A percentile compares a stretch with the other conserved stretches of the same genome.
phyloP scores from a whole-genome alignment of 108 stramenopile genomes.

The Stephanodiscus triporus region DNA sequence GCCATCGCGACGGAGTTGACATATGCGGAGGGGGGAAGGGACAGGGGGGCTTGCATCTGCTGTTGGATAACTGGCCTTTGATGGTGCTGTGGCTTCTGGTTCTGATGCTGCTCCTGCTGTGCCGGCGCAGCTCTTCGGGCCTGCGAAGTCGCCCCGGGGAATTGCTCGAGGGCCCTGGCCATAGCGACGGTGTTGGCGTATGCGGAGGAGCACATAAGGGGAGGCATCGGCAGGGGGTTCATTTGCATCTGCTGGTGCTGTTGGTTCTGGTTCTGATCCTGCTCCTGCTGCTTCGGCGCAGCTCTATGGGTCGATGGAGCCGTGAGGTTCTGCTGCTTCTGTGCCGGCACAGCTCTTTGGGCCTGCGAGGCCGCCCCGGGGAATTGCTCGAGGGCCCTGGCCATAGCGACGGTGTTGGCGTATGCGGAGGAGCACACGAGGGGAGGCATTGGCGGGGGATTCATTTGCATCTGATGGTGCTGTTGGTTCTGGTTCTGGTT shows the following conservation, averaged over 20 bases:
- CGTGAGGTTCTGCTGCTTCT: not conserved
- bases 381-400: slow-evolving; percentile 30
- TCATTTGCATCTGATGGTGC: not conserved
- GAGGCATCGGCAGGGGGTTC: not conserved
- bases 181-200: slow-evolving; percentile 3
- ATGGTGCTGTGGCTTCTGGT: not conserved
- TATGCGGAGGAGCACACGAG: not conserved
- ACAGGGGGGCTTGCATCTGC: not conserved
- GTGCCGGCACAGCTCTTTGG: not conserved
- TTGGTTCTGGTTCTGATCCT: not conserved
- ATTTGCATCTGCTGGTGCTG: not conserved
- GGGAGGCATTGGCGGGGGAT: not conserved
- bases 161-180: slow-evolving; percentile 37
- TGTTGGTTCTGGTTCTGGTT: not conserved
- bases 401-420: slow-evolving; percentile 9
- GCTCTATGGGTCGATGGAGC: no score
- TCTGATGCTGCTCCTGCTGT: slow-evolving; percentile 1
- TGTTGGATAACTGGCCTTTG: no score
- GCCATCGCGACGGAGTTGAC: not conserved
- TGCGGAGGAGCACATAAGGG: no score
- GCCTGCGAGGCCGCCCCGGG: slow-evolving; percentile 3
- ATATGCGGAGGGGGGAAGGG: not conserved
- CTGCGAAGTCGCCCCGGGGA: slow-evolving; percentile 5
- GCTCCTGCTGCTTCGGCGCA: not conserved
- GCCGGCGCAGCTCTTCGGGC: not conserved